A percentile compares a stretch with the other conserved stretches of the same genome.
Evolutionary conservation across 2,329 filamentous ascomycete genomes (phyloP).

Genomic region (Aspergillus udagawae): DNA sequence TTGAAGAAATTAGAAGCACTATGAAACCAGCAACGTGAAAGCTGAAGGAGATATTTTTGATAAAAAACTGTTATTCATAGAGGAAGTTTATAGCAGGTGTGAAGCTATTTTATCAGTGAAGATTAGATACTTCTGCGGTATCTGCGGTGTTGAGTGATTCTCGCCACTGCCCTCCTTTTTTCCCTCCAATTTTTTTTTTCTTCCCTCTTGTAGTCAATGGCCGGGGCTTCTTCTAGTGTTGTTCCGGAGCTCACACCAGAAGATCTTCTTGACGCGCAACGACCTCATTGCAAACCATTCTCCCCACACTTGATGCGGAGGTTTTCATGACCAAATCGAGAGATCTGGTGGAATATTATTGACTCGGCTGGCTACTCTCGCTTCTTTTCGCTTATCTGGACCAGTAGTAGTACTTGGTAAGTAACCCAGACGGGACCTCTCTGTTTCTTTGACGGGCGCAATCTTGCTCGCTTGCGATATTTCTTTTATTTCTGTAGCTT

Average conservation of each 20-base stretch:
- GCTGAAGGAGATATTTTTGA: not conserved
- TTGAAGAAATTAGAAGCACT: not conserved
- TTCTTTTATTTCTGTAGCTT: not conserved
- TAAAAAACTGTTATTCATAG: not conserved
- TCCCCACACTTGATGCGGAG: conserved; percentile 17
- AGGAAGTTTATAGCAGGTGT: not conserved
- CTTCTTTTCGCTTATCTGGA: conserved; percentile 22
- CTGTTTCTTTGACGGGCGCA: conserved; percentile 14
- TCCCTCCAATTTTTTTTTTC: conserved; percentile 2
- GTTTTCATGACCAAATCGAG: conserved; percentile 13
- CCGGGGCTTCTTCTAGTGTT: conserved; percentile 13
- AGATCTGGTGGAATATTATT: conserved; percentile 23
- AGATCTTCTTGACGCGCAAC: conserved; percentile 18
- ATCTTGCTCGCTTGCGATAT: conserved; percentile 10
- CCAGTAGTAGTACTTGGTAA: conserved; percentile 17
- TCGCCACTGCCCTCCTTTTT: conserved; percentile 3
- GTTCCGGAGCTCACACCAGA: conserved; percentile 15
- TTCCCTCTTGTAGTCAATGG: conserved; percentile 5
- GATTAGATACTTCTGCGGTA: not conserved
- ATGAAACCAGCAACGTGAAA: not conserved
- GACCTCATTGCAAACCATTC: conserved; percentile 4
- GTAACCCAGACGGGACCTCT: conserved; percentile 14
- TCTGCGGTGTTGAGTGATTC: not conserved
- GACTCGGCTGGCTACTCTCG: conserved; percentile 17
- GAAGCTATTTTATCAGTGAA: not conserved